phyloP scores from a whole-genome alignment of 2,329 filamentous ascomycete genomes.

The Canariomyces notabilis region DNA sequence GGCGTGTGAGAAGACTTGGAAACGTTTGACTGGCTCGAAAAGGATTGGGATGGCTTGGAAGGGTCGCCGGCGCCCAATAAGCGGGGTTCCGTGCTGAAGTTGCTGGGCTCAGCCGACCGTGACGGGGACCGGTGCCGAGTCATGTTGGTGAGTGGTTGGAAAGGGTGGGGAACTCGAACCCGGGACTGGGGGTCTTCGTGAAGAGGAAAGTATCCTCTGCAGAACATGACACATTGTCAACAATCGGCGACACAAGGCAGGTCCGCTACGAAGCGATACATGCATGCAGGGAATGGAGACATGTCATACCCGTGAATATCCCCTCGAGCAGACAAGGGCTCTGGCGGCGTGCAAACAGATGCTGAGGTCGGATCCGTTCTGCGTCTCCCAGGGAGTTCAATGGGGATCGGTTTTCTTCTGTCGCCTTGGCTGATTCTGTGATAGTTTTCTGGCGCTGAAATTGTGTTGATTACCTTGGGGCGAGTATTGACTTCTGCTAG shows the following conservation, averaged over 20 bases:
- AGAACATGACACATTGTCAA: background rate
- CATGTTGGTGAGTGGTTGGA: slow-evolving; percentile 40
- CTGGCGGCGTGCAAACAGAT: slow-evolving; percentile 40
- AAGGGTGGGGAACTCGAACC: slow-evolving; percentile 48
- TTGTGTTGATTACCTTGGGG: background rate
- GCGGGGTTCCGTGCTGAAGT: background rate
- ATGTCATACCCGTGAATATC: slow-evolving; percentile 52
- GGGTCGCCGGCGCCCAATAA: slow-evolving; percentile 19
- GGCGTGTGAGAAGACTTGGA: slow-evolving; percentile 36
- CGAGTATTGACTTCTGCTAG: slow-evolving; percentile 8
- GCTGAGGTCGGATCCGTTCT: slow-evolving; percentile 28
- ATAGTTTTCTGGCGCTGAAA: slow-evolving; percentile 1
- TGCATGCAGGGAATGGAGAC: background rate
- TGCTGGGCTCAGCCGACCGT: slow-evolving; percentile 30
- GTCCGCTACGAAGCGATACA: background rate
- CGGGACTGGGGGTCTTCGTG: slow-evolving; percentile 50
- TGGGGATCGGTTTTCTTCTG: slow-evolving; percentile 48
- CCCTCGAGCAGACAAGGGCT: slow-evolving; percentile 52
- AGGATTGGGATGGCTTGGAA: slow-evolving; percentile 15
- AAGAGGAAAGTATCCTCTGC: slow-evolving; percentile 56
- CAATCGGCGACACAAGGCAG: background rate
- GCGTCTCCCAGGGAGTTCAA: slow-evolving; percentile 44
- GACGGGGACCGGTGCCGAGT: slow-evolving; percentile 34
- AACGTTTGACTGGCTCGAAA: slow-evolving; percentile 26
- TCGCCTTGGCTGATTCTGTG: slow-evolving; percentile 23